Evolutionary conservation across 768 basidiomycete species (phyloP).

Genomic region (Asterophora lycoperdoides): DNA sequence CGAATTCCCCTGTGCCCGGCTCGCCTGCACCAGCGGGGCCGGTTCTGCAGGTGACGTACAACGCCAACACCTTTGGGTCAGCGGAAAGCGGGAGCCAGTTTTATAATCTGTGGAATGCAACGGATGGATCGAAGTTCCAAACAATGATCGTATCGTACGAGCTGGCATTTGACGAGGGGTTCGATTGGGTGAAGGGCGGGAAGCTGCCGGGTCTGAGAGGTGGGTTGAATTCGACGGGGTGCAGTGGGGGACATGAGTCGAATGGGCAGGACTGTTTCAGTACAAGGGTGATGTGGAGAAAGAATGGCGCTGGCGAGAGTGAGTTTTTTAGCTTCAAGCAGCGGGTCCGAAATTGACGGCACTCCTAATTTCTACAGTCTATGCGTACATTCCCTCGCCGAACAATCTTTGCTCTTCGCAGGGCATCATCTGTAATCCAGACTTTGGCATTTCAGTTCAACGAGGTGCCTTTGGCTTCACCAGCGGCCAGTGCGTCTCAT

Average conservation of each 20-base stretch:
- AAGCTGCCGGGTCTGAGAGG: slow-evolving; percentile 78
- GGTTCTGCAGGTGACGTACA: slow-evolving; percentile 61
- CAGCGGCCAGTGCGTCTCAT: slow-evolving; percentile 52
- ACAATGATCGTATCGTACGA: slow-evolving; percentile 75
- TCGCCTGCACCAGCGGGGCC: slow-evolving; percentile 31
- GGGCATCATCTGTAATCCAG: slow-evolving; percentile 61
- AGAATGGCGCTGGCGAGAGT: slow-evolving; percentile 66
- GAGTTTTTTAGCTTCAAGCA: slow-evolving; percentile 15
- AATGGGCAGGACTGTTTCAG: slow-evolving; percentile 71
- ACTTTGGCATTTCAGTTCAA: slow-evolving; percentile 73
- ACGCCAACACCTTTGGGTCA: slow-evolving; percentile 54
- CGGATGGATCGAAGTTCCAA: slow-evolving; percentile 51
- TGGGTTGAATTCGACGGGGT: slow-evolving; percentile 56
- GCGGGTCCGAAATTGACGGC: not conserved
- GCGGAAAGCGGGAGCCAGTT: slow-evolving; percentile 64
- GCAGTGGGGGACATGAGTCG: slow-evolving; percentile 64
- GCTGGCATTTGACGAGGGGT: slow-evolving; percentile 60
- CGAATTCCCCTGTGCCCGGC: slow-evolving; percentile 37
- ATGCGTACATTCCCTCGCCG: slow-evolving; percentile 71
- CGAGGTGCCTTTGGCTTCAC: slow-evolving; percentile 63
- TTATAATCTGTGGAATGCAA: slow-evolving; percentile 62
- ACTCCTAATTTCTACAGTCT: slow-evolving; percentile 42
- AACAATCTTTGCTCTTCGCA: slow-evolving; percentile 54
- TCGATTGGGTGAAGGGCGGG: slow-evolving; percentile 71
- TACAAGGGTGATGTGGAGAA: slow-evolving; percentile 73